These are phyloP conservation scores for Penicillium sp. DNA, from an alignment of 2,329 filamentous ascomycete genomes.

Conservation along the genomic window DNA sequence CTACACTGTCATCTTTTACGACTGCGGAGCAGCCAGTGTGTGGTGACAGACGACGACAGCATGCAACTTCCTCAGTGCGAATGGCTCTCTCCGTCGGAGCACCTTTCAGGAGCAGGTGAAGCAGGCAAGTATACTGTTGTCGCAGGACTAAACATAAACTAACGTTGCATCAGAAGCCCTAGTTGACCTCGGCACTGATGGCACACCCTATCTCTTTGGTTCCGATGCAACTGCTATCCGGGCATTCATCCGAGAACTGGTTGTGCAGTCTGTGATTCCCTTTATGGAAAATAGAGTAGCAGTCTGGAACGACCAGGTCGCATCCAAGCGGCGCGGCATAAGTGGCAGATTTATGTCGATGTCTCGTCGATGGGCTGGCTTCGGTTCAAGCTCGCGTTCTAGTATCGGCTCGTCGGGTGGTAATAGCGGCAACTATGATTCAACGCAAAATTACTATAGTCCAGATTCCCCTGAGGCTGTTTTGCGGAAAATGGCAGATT, in stretches of 20 bases:
- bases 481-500: conserved; percentile 91
- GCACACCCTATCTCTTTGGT: conserved; percentile 76
- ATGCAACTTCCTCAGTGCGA: conserved; percentile 76
- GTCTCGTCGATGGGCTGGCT: conserved; percentile 84
- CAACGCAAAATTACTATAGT: conserved; percentile 73
- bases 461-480: conserved; percentile 83
- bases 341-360: conserved; percentile 92
- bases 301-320: conserved; percentile 96
- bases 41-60: conserved; percentile 88
- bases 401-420: conserved; percentile 49
- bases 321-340: conserved; percentile 81
- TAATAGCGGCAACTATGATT: conserved; percentile 68
- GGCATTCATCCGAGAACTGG: conserved; percentile 89
- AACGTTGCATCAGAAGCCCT: conserved; percentile 33
- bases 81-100: conserved; percentile 86
- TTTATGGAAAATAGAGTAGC: conserved; percentile 92
- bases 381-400: conserved; percentile 66
- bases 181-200: conserved; percentile 65
- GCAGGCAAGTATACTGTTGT: conserved; percentile 48
- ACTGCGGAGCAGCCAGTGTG: conserved; percentile 78
- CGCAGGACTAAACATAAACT: background rate
- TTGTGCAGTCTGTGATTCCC: conserved; percentile 89
- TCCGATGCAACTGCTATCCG: conserved; percentile 86
- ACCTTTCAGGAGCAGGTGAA: conserved; percentile 69
- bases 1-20: conserved; percentile 90